Base-by-base conservation (phyloP, 2,329 filamentous ascomycete genomes). In the Lasiodiplodia sp. region DNA sequence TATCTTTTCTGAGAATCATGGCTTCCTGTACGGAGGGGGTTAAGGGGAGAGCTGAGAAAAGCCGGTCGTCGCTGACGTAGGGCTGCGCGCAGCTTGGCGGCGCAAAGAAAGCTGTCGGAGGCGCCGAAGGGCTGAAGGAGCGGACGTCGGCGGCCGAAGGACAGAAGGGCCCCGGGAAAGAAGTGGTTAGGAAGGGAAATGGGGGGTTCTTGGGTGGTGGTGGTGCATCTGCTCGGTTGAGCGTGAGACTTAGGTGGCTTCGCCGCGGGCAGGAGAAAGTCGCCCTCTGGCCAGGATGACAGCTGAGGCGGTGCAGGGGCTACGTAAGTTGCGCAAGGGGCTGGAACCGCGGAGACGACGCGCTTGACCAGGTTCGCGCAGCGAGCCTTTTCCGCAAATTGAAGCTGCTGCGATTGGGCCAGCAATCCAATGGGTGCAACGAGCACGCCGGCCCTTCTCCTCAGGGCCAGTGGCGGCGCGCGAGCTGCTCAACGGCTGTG, bases 1-100 rank as follows among this genome's bases (percentile, higher is more conserved):
- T 82, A 67, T 80, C 81, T 71, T 83, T 83, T 79, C 84, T 84
- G 73, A 91, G 80, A 80, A 85, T 88, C 89, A 92, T 92, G 72
- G 73, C 83, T 79, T 23, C 28, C 21, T 21, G 58, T 7, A n/a
- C 18, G 28, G 16, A 18, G 28, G 23, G 56, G 31, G 34, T 34
- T 53, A 68, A 64, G 25, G 58, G 67, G 67, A 14, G 28, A n/a
- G 52, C 52, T 49, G 47, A 47, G 56, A 25, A 63, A 37, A 66
- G 63, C 37, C 40, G 47, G 14, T 31, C 38, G 67, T 65, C 58
- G 58, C 67, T 68, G 67, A 68, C 67, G 67, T 58, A 68, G 57
- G 56, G 51, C 51, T 31, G 67, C 57, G 51, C 25, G 67, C 57
- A 23, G 18, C 52, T 47, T 12, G 52, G 64, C 44, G 63, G 34